Percentiles rank a stretch among this genome's conserved stretches.
These are phyloP conservation scores for Mycoemilia scoparia DNA, from an alignment of 192 early-diverging fungal genomes.

Conservation along the genomic window DNA sequence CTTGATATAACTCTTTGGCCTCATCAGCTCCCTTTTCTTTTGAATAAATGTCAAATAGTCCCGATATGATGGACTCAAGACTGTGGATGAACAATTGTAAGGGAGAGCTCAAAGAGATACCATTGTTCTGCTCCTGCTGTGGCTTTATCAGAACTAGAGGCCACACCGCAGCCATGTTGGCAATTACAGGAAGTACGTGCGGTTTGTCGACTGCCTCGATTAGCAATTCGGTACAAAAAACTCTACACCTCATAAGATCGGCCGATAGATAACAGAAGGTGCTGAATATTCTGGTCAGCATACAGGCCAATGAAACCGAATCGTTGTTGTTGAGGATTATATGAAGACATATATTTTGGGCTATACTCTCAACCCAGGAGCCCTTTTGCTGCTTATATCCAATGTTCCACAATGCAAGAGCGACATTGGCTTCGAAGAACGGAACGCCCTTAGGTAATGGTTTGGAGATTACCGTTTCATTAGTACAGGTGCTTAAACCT, in stretches of 20 bases:
- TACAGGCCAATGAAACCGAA: conserved; percentile 10
- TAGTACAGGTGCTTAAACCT: no score
- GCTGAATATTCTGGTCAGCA: conserved; percentile 19
- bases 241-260: conserved; percentile 18
- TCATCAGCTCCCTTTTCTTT: conserved; percentile 14
- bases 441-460: no score
- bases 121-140: not conserved
- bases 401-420: conserved; percentile 12
- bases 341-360: no score
- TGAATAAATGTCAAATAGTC: conserved; percentile 23
- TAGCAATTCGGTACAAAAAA: conserved; percentile 21
- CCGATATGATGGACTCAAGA: conserved; percentile 20
- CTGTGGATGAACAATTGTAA: conserved; percentile 16
- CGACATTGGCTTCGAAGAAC: conserved; percentile 7
- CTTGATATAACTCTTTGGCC: conserved; percentile 18
- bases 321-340: conserved; percentile 6
- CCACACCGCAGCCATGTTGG: conserved; percentile 17
- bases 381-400: conserved; percentile 10
- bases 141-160: conserved; percentile 13
- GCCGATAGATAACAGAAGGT: conserved; percentile 11
- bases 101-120: not conserved
- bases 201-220: conserved; percentile 26
- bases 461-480: no score
- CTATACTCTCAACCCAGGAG: conserved; percentile 7
- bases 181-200: conserved; percentile 18